Evolutionary conservation across 75 land plant species (phyloP), one percentile per base, ranked within the genome.

Genomic region (Cunninghamia lanceolata): DNA sequence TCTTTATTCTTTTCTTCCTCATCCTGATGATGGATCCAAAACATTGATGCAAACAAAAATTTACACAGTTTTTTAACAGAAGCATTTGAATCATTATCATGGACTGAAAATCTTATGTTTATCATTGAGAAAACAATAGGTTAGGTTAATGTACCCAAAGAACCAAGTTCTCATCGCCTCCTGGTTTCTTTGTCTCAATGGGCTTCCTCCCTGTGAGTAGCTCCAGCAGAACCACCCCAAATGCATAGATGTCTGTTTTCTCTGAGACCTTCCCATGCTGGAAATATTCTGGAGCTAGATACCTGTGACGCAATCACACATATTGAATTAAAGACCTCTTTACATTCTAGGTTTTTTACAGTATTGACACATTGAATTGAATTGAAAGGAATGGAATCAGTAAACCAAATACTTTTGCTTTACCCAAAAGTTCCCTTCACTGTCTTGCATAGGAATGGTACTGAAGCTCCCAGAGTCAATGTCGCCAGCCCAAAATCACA

Each of bases 401-500:
- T 40, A 5, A 80, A 80, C 30, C 2, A 40, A 80, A 34, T 76
- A 28, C 28, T 19, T 28, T 39, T 74, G 50, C 83, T 76, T 89
- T 88, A 96, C 99, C 99, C 99, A 87, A 97, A 96, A 45, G 99
- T 93, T 86, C 99, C 99, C 76, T 92, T 95, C 28, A 96, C 98
- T 81, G 93, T 91, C 66, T 92, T 94, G 94, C 99, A 94, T 14
- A 92, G 88, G 81, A 97, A 90, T 81, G 93, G 94, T 21, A 93
- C 85, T 7, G 96, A 90, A 54, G 94, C 91, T 40, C 93, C 94
- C 43, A 93, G 84, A 56, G 95, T 95, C 99, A 96, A 96, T 86
- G 91, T 91, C 4, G 99, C 99, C 85, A 97, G 86, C 68, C 99
- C 99, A 93, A 97, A 97, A 86, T 97, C 99, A 75, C 94, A 92